phyloP scores from a whole-genome alignment of 345 rosid genomes.

The Cardamine chenopodiifolia region DNA sequence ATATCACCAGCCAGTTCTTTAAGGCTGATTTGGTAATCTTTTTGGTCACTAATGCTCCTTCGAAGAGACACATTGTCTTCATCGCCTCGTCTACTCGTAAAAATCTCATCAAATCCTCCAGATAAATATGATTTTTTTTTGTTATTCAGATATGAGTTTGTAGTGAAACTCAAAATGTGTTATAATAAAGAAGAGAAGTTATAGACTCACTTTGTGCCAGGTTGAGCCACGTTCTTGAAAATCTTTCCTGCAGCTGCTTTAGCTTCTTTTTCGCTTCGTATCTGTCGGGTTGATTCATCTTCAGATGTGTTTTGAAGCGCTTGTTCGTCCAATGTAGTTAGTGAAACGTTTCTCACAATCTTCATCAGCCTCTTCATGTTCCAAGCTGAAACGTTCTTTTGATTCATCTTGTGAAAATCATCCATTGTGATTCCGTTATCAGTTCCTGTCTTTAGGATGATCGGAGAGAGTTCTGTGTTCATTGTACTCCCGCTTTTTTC shows the following conservation, averaged over 20 bases:
- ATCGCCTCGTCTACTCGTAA: slow-evolving; percentile 75
- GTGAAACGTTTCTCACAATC: slow-evolving; percentile 66
- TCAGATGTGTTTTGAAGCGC: slow-evolving; percentile 46
- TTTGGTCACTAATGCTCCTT: slow-evolving; percentile 58
- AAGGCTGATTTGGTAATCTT: slow-evolving; percentile 63
- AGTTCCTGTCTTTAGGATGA: slow-evolving; percentile 38
- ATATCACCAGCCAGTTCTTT: slow-evolving; percentile 85
- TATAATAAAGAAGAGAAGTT: background rate
- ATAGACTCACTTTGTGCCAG: slow-evolving; percentile 55
- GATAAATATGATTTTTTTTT: slow-evolving; percentile 58
- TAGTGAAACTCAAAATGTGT: too few species aligned
- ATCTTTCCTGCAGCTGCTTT: slow-evolving; percentile 87
- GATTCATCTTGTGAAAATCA: slow-evolving; percentile 66
- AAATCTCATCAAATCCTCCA: slow-evolving; percentile 78
- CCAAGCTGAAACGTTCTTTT: slow-evolving; percentile 90
- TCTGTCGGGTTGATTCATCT: slow-evolving; percentile 61
- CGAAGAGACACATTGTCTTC: slow-evolving; percentile 69
- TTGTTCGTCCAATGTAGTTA: slow-evolving; percentile 83
- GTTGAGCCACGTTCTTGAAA: slow-evolving; percentile 70
- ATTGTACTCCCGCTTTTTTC: slow-evolving; percentile 46
- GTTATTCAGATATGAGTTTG: slow-evolving; percentile 50
- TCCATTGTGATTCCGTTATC: slow-evolving; percentile 59
- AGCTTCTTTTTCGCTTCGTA: slow-evolving; percentile 78
- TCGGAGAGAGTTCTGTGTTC: slow-evolving; percentile 45
- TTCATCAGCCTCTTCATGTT: slow-evolving; percentile 94